Percentiles rank a stretch among this genome's conserved stretches.
Evolutionary conservation across 2,329 filamentous ascomycete genomes (phyloP).

Genomic region (Drechslerella coelobrocha): DNA sequence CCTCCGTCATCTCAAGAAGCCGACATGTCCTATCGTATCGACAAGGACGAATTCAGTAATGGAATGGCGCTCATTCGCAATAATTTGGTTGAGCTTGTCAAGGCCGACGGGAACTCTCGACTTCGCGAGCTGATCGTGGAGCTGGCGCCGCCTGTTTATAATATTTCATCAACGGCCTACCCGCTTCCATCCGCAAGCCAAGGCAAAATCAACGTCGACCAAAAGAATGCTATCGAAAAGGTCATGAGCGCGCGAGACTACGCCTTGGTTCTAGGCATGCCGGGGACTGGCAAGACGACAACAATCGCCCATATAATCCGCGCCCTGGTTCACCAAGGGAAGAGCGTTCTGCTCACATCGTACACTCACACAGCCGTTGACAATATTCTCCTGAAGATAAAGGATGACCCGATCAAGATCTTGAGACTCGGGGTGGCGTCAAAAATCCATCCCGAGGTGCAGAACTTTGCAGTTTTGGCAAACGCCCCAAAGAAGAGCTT

Average conservation of each 20-base stretch:
- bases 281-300: slow-evolving; percentile 96
- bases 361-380: slow-evolving; percentile 98
- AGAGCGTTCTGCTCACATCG: slow-evolving; percentile 89
- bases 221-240: slow-evolving; percentile 84
- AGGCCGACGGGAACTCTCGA: slow-evolving; percentile 63
- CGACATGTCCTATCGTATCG: slow-evolving; percentile 75
- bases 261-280: slow-evolving; percentile 96
- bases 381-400: slow-evolving; percentile 94
- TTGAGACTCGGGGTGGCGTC: slow-evolving; percentile 78
- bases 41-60: slow-evolving; percentile 98
- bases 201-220: slow-evolving; percentile 81
- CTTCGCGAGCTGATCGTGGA: slow-evolving; percentile 74
- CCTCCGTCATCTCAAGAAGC: slow-evolving; percentile 60
- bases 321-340: slow-evolving; percentile 83
- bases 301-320: slow-evolving; percentile 98
- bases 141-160: slow-evolving; percentile 75
- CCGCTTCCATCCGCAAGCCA: slow-evolving; percentile 66
- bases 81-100: slow-evolving; percentile 90
- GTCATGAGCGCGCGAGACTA: slow-evolving; percentile 97
- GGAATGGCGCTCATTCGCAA: slow-evolving; percentile 95
- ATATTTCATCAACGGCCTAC: slow-evolving; percentile 69
- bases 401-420: slow-evolving; percentile 76
- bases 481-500: slow-evolving; percentile 75
- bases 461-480: slow-evolving; percentile 81
- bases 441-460: slow-evolving; percentile 80